Evolutionary conservation across 345 rosid genomes (phyloP), one percentile per base, ranked within the genome.

Genomic region (Gossypium thurberi): DNA sequence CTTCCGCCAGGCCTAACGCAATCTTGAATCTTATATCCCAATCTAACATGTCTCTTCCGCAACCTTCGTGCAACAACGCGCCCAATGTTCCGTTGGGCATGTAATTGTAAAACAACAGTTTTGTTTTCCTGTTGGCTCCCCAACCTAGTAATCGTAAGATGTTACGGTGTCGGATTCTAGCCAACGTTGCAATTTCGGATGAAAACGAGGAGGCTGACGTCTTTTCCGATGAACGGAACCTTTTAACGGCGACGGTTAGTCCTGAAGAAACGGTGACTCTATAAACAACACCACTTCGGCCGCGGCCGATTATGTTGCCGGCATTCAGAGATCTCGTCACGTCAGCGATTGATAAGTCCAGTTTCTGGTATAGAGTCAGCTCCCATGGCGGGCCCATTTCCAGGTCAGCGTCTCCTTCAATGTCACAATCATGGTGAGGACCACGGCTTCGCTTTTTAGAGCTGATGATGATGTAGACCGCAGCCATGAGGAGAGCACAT

Each of bases 351-450:
- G 96, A 91, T 51, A 94, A 65, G 69, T 91, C 91, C 56, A 91
- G 91, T 72, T 94, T 94, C 76, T 90, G 97, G 80, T 88, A 94
- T 1, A 91, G 78, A 12, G 93, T 90, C 42, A 94, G 79, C 63
- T 91, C 93, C 98, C 98, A 94, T 0, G 94, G 91, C 68, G 91
- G 89, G 28, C 89, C 89, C 84, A 84, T 59, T 71, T 87, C 94
- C 68, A 81, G 57, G 75, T 86, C 91, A 43, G 55, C 66, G 42
- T 76, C 75, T 6, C 79, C 76, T 20, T 85, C 86, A 5, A 66
- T 46, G 25, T 85, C 87, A 18, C 70, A 64, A 74, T 74, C 76
- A 8, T 75, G 81, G 11, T 67, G 83, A 78, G 78, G 15, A 80
- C 84, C 82, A 18, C 58, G 61, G 65, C 75, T 81, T 26, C 81